phyloP scores from a whole-genome alignment of 2,329 filamentous ascomycete species.

The Verticillium isaacii region DNA sequence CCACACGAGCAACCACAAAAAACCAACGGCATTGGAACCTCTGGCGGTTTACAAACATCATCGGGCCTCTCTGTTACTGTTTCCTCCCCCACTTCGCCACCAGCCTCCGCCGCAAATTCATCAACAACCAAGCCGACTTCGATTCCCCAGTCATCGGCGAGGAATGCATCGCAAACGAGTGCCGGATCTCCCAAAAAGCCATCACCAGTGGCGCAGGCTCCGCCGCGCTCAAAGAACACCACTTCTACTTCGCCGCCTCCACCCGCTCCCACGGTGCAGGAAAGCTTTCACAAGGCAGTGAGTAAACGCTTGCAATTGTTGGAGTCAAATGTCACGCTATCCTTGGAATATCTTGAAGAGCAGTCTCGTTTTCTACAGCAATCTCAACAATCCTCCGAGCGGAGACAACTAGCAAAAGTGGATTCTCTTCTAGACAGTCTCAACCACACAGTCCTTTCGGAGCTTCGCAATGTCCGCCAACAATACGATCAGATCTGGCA shows the following conservation, averaged over 20 bases:
- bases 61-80: not conserved
- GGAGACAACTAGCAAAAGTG: constrained; percentile 79
- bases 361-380: constrained; percentile 88
- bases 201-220: not conserved
- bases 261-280: constrained; percentile 79
- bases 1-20: not conserved
- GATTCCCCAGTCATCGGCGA: not conserved
- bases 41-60: not conserved
- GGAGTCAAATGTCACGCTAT: constrained; percentile 88
- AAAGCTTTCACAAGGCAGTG: constrained; percentile 96
- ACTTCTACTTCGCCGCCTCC: constrained; percentile 35
- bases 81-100: not conserved
- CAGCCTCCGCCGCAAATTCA: not conserved
- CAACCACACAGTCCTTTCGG: constrained; percentile 81
- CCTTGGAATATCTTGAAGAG: constrained; percentile 92
- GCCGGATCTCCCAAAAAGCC: not conserved
- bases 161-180: not conserved
- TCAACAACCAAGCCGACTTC: not conserved
- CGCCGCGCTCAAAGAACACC: constrained; percentile 20
- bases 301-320: constrained; percentile 88
- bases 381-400: constrained; percentile 80
- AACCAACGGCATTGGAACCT: not conserved
- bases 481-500: constrained; percentile 98
- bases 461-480: constrained; percentile 70
- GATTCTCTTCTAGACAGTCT: constrained; percentile 75